A percentile compares a stretch with the other conserved stretches of the same genome.
These are phyloP conservation scores for Coleophoma eucalyptorum DNA, from an alignment of 2,329 filamentous ascomycete genomes.

Conservation along the genomic window DNA sequence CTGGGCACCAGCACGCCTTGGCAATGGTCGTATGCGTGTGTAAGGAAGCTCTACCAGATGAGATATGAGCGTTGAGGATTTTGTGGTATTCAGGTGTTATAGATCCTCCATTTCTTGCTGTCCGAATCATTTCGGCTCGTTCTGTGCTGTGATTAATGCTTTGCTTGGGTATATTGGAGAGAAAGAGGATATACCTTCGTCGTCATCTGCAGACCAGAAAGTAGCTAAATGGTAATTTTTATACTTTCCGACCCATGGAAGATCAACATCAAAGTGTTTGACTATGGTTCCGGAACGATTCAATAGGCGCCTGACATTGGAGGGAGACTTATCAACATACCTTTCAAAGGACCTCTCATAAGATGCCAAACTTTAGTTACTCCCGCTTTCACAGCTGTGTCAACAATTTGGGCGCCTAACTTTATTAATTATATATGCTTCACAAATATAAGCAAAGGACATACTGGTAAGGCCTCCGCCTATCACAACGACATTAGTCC, in stretches of 20 bases:
- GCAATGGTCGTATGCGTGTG: slow-evolving; percentile 48
- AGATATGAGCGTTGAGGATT: slow-evolving; percentile 57
- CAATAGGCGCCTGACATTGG: neutral
- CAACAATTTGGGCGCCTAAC: slow-evolving; percentile 58
- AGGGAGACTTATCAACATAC: neutral
- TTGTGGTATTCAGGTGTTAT: slow-evolving; percentile 63
- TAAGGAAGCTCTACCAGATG: slow-evolving; percentile 47
- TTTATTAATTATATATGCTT: no score
- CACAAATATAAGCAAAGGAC: no score
- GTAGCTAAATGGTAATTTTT: slow-evolving; percentile 71
- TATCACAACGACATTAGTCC: slow-evolving; percentile 66
- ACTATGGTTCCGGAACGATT: slow-evolving; percentile 28
- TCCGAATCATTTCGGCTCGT: slow-evolving; percentile 58
- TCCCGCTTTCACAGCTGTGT: slow-evolving; percentile 60
- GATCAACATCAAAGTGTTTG: slow-evolving; percentile 74
- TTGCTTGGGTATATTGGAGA: slow-evolving; percentile 26
- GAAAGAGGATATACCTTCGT: slow-evolving; percentile 67
- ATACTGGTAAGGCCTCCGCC: slow-evolving; percentile 70
- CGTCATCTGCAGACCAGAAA: slow-evolving; percentile 73
- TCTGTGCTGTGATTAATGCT: neutral
- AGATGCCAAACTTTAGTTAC: slow-evolving; percentile 67
- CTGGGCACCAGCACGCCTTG: slow-evolving; percentile 17
- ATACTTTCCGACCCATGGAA: slow-evolving; percentile 81
- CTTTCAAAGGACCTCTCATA: slow-evolving; percentile 51
- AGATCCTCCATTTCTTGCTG: slow-evolving; percentile 70